Evolutionary conservation across 2,329 filamentous ascomycete species (phyloP).

Genomic region (Capronia coronata): DNA sequence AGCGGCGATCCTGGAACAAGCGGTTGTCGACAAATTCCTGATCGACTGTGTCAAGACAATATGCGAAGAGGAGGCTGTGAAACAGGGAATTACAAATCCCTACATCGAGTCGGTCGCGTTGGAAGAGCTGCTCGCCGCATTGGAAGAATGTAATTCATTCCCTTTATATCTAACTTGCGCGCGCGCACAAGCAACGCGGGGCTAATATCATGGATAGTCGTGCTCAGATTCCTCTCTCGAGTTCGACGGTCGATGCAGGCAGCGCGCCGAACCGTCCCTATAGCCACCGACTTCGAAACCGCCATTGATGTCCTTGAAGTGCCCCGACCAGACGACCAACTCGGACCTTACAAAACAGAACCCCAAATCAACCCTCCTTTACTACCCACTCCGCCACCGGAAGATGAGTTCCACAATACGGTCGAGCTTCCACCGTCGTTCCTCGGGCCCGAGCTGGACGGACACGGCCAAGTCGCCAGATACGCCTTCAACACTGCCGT

Average conservation of each 20-base stretch:
- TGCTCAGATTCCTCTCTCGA: conserved; percentile 49
- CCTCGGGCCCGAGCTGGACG: conserved; percentile 48
- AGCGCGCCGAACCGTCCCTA: conserved; percentile 49
- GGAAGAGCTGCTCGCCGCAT: conserved; percentile 49
- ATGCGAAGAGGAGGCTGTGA: conserved; percentile 26
- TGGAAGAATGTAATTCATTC: conserved; percentile 51
- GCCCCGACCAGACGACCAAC: conserved; percentile 28
- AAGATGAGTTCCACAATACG: conserved; percentile 34
- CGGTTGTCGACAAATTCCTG: conserved; percentile 50
- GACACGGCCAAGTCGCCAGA: conserved; percentile 41
- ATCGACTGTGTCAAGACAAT: conserved; percentile 47
- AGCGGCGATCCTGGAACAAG: conserved; percentile 45
- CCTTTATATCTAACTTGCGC: not conserved
- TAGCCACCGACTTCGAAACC: conserved; percentile 54
- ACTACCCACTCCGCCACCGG: conserved; percentile 38
- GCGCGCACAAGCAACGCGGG: not conserved
- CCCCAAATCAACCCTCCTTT: conserved; percentile 29
- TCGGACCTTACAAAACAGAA: conserved; percentile 30
- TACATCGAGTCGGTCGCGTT: conserved; percentile 49
- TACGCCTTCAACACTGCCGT: conserved; percentile 53
- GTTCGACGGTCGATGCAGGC: conserved; percentile 54
- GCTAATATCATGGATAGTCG: conserved; percentile 27
- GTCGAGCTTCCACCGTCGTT: conserved; percentile 36
- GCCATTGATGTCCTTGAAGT: conserved; percentile 42
- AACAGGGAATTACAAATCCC: conserved; percentile 28